Evolutionary conservation across 306 rosid species (phyloP).

Genomic region (Acacia acuminata): DNA sequence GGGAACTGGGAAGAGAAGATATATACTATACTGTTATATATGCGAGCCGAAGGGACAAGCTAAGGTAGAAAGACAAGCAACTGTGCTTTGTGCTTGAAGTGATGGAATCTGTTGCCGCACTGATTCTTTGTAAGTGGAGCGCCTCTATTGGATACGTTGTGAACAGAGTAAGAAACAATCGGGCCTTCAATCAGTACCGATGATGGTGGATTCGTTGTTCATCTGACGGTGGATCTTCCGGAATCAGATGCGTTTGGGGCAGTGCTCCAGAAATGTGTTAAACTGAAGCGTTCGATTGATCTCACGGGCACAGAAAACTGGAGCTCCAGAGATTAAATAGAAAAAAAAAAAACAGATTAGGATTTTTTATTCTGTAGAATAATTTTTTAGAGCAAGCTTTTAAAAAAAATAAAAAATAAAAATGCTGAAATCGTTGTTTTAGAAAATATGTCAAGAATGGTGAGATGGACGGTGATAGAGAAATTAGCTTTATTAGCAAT

Average conservation of each 20-base stretch:
- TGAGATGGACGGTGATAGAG: too few relatives aligned
- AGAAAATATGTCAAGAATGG: too few relatives aligned
- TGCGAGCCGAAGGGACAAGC: neutral
- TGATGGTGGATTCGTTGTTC: neutral
- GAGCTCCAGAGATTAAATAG: too few relatives aligned
- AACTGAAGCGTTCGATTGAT: neutral
- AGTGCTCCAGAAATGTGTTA: neutral
- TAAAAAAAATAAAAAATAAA: too few relatives aligned
- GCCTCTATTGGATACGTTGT: neutral
- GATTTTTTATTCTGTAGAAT: too few relatives aligned
- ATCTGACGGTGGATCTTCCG: neutral
- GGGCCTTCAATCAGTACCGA: neutral
- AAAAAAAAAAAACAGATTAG: too few relatives aligned
- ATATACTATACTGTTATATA: neutral
- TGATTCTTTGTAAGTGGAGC: neutral
- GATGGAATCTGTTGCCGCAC: conserved; percentile 4
- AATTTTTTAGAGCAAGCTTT: too few relatives aligned
- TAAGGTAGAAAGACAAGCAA: neutral
- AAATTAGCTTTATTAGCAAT: too few relatives aligned
- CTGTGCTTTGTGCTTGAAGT: neutral
- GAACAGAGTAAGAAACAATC: neutral
- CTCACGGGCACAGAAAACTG: neutral
- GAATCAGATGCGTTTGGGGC: neutral
- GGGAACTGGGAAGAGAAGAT: neutral
- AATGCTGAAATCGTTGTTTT: too few relatives aligned